A percentile compares a stretch with the other conserved stretches of the same genome.
phyloP scores from a whole-genome alignment of 306 rosid genomes.

The Prunus mume region DNA sequence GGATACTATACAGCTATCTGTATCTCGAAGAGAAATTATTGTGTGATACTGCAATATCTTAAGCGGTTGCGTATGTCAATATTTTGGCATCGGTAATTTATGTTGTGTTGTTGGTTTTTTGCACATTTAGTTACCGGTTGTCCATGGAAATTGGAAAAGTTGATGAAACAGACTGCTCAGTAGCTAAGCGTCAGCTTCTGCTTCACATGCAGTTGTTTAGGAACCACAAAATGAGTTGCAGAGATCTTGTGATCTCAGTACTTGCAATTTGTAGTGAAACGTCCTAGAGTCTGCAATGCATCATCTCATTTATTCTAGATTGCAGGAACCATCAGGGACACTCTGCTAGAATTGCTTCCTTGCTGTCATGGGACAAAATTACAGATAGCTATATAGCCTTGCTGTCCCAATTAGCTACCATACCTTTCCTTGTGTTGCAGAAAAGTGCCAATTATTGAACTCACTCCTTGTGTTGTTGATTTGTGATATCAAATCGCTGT shows the following conservation, averaged over 20 bases:
- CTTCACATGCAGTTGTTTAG: neutral
- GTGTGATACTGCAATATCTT: no score
- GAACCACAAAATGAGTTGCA: slow-evolving; percentile 2
- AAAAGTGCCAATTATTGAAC: neutral
- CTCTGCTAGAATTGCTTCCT: slow-evolving; percentile 3
- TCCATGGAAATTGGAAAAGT: neutral
- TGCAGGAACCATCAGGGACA: neutral
- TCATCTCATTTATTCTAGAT: neutral
- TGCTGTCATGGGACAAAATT: slow-evolving; percentile 15
- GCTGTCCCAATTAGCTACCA: neutral
- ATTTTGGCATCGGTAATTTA: no score
- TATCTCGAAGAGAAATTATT: no score
- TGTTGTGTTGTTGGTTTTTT: no score
- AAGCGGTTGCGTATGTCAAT: no score
- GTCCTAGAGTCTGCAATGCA: neutral
- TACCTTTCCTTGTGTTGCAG: neutral
- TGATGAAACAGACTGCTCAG: neutral
- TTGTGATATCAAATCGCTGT: neutral
- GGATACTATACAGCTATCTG: neutral
- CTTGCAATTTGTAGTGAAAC: neutral
- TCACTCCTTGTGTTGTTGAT: no score
- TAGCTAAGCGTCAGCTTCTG: neutral
- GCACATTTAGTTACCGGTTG: neutral
- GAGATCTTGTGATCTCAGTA: slow-evolving; percentile 6
- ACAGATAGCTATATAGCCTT: neutral